These are phyloP conservation scores for Bathelium albidoporum DNA, from an alignment of 495 filamentous ascomycete species.

Conservation along the genomic window DNA sequence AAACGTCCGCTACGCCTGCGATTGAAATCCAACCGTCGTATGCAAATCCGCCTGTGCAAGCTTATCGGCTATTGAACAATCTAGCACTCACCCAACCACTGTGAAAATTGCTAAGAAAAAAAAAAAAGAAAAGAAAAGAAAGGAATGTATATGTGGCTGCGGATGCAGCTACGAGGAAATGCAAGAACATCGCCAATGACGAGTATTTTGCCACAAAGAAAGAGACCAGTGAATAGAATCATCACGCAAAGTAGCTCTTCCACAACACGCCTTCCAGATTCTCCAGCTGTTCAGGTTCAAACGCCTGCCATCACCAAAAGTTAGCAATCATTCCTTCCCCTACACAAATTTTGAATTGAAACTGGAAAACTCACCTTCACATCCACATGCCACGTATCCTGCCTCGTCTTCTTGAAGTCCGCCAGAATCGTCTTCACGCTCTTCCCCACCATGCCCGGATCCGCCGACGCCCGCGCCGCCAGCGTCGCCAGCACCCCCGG, in stretches of 20 bases:
- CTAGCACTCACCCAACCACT: too few species aligned
- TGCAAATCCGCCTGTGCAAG: not conserved
- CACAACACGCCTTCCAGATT: slow-evolving; percentile 93
- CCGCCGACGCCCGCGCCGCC: slow-evolving; percentile 72
- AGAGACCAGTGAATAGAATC: not conserved
- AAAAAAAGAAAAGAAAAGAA: too few species aligned
- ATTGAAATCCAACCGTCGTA: not conserved
- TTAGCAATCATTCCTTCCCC: not conserved
- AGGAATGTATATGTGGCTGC: too few species aligned
- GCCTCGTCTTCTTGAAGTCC: slow-evolving; percentile 98
- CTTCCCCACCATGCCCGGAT: slow-evolving; percentile 88
- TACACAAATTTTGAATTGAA: not conserved
- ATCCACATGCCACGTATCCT: slow-evolving; percentile 98
- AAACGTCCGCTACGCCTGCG: not conserved
- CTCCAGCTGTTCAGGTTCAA: slow-evolving; percentile 83
- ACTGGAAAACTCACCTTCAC: slow-evolving; percentile 61
- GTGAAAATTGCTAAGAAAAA: too few species aligned
- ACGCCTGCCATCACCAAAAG: slow-evolving; percentile 50
- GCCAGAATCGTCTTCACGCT: slow-evolving; percentile 93
- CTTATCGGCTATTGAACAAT: too few species aligned
- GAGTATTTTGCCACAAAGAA: not conserved
- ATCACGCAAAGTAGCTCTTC: slow-evolving; percentile 97
- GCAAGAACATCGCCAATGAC: not conserved
- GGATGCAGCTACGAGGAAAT: not conserved
- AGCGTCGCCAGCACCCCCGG: slow-evolving; percentile 82